These are phyloP conservation scores for Diophrys sp. DNA, from an alignment of 73 alveolate species.

Conservation along the genomic window DNA sequence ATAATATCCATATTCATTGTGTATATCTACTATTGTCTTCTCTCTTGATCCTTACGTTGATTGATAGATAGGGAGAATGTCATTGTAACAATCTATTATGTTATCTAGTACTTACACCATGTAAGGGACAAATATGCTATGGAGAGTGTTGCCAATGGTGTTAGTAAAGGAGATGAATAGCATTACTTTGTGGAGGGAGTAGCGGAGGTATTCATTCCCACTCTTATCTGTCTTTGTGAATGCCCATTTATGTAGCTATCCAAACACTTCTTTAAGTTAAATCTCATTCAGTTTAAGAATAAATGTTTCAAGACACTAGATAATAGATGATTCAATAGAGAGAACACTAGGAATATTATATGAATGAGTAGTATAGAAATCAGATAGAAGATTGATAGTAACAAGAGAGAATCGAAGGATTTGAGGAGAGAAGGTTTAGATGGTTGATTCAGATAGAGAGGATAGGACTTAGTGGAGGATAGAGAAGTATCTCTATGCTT, in stretches of 20 bases:
- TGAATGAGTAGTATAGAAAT: neutral
- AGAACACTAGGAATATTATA: neutral
- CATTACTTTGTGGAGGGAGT: slow-evolving; percentile 17
- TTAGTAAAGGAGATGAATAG: slow-evolving; percentile 22
- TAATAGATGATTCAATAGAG: slow-evolving; percentile 9
- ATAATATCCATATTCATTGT: neutral
- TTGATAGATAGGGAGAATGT: neutral
- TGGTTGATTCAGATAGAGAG: slow-evolving; percentile 37
- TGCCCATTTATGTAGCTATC: slow-evolving; percentile 52
- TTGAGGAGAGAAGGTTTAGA: slow-evolving; percentile 28
- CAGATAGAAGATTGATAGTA: slow-evolving; percentile 13
- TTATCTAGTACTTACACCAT: neutral
- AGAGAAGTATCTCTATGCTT: slow-evolving; percentile 8
- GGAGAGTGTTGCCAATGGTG: slow-evolving; percentile 2
- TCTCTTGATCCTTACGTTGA: neutral
- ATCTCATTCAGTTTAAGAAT: slow-evolving; percentile 55
- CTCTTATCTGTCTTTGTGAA: slow-evolving; percentile 2
- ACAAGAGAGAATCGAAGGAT: slow-evolving; percentile 31
- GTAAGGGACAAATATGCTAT: slow-evolving; percentile 16
- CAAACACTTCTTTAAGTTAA: slow-evolving; percentile 47
- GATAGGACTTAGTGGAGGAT: neutral
- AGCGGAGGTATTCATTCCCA: neutral
- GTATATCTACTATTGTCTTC: neutral
- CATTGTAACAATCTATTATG: neutral
- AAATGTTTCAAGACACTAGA: slow-evolving; percentile 22